Base-by-base conservation (phyloP, 2,329 filamentous ascomycete species). In the Neonectria coccinea region DNA sequence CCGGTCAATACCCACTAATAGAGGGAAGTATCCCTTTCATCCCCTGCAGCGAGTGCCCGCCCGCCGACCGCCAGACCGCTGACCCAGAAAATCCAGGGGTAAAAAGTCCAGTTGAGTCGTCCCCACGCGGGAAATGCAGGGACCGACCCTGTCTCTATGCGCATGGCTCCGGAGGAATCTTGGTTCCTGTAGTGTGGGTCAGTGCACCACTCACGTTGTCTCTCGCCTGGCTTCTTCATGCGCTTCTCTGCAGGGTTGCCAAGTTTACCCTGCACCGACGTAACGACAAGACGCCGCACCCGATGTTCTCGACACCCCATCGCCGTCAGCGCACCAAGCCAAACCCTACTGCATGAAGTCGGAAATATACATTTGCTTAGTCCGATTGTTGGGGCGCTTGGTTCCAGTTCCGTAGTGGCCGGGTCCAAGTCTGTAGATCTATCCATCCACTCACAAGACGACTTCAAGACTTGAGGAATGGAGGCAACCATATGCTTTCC, bases 111-210 rank as follows among this genome's bases (percentile, higher is more conserved):
- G 48, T 22, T 51, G 27, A 42, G 39, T 42, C 29, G 48, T 33
- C 48, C n/a, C 48, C 48, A 51, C 48, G 18, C 48, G 48, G 29
- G 29, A 51, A 48, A 51, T 51, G 48, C 48, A 51, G 27, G 48
- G 48, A 20, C 39, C 29, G 8, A n/a, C 25, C 48, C 29, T 51
- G 48, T 50, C 45, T 31, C 45, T 31, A 27, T 16, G 12, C 5
- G 14, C 45, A 31, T 50, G 45, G 45, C 45, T 18, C 14, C 16
- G 25, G 25, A 27, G 22, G 27, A 33, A 31, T 51, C 27, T 14
- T 36, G 27, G 48, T 51, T 33, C 48, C 29, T 51, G 48, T 33
- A 10, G 48, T 29, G 29, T 33, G 18, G n/a, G 48, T 51, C 48
- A 51, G 48, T 51, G 48, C 29, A 33, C 48, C 48, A 16, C 4